A percentile compares a stretch with the other conserved stretches of the same genome.
phyloP scores from a whole-genome alignment of 2,329 filamentous ascomycete species.

The Colletotrichum musae region DNA sequence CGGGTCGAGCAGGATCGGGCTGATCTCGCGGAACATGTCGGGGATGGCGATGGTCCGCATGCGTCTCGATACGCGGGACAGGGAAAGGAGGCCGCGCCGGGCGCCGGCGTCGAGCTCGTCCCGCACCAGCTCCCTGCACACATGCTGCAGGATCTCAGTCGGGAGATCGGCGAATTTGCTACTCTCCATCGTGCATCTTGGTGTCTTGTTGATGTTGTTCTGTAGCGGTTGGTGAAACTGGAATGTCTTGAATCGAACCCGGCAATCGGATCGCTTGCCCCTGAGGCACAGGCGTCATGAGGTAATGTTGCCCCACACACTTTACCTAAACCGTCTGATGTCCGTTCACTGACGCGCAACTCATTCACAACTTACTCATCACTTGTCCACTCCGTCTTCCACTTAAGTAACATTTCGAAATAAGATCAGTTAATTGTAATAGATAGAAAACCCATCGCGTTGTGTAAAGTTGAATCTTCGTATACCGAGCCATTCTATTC shows the following conservation, averaged over 20 bases:
- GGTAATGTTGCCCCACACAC: conserved; percentile 7
- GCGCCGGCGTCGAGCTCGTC: background rate
- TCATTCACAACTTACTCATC: too few species aligned
- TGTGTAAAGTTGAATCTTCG: too few species aligned
- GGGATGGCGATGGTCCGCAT: background rate
- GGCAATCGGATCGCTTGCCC: background rate
- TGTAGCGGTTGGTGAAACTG: background rate
- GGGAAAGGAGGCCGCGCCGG: background rate
- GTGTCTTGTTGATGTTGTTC: background rate
- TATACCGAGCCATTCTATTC: too few species aligned
- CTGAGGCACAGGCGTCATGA: background rate
- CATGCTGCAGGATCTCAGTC: background rate
- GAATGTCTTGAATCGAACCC: background rate
- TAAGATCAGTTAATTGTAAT: too few species aligned
- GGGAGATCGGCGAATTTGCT: background rate
- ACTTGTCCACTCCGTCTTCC: too few species aligned
- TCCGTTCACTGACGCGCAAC: background rate
- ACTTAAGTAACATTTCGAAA: too few species aligned
- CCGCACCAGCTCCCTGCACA: background rate
- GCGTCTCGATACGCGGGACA: background rate
- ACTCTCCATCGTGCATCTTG: background rate
- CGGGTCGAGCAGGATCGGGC: background rate
- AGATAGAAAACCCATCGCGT: too few species aligned
- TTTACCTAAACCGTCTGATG: background rate
- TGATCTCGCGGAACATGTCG: background rate